These are phyloP conservation scores for Cylindrotheca fusiformis DNA, from an alignment of 108 stramenopile genomes.

Conservation along the genomic window DNA sequence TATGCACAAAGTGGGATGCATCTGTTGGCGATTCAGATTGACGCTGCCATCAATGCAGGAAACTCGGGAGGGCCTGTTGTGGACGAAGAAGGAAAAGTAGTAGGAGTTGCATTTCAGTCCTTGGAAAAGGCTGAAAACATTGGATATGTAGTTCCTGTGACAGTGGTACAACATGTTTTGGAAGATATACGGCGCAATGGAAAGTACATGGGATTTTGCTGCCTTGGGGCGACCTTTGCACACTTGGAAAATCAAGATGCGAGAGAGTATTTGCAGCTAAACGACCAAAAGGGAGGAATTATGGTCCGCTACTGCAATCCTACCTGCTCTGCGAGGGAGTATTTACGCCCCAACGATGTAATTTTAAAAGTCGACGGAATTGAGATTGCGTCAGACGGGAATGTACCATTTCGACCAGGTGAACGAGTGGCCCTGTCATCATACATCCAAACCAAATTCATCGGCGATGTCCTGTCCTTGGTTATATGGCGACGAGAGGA, in stretches of 20 bases:
- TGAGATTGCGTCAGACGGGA: constrained; percentile 51
- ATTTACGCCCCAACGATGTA: constrained; percentile 45
- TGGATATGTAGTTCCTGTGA: constrained; percentile 62
- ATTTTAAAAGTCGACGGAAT: constrained; percentile 49
- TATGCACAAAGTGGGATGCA: constrained; percentile 46
- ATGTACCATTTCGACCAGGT: constrained; percentile 50
- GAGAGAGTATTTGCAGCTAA: constrained; percentile 34
- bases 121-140: constrained; percentile 56
- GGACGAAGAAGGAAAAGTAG: constrained; percentile 39
- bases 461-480: constrained; percentile 34
- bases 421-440: constrained; percentile 46
- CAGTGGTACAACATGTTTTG: constrained; percentile 51
- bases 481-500: constrained; percentile 35
- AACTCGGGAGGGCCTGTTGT: constrained; percentile 66
- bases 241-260: constrained; percentile 47
- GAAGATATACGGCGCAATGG: constrained; percentile 43
- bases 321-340: constrained; percentile 37
- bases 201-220: constrained; percentile 46
- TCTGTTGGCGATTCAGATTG: constrained; percentile 64
- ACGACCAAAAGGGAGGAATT: constrained; percentile 18
- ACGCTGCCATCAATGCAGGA: constrained; percentile 77
- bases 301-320: constrained; percentile 42
- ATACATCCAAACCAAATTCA: constrained; percentile 51
- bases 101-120: constrained; percentile 67
- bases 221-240: constrained; percentile 31